phyloP scores from a whole-genome alignment of 176 grass and related monocot species.

The Raddia distichophylla region DNA sequence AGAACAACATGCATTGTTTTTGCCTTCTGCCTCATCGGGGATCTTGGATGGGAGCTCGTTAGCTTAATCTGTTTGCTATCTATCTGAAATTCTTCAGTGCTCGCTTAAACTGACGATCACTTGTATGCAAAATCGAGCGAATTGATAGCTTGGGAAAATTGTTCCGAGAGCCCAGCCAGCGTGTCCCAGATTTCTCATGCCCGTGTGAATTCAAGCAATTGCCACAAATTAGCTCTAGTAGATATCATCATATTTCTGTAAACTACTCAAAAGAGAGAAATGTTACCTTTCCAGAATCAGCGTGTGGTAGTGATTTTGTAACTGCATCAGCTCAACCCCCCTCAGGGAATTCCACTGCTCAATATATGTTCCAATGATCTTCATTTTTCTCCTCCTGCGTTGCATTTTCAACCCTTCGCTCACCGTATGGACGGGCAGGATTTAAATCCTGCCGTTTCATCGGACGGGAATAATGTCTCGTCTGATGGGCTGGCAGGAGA shows the following conservation, averaged over 20 bases:
- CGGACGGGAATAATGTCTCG: no score
- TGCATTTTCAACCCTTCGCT: background rate
- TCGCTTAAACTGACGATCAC: background rate
- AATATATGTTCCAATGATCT: background rate
- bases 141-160: background rate
- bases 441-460: no score
- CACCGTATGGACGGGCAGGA: no score
- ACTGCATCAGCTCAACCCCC: background rate
- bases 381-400: background rate
- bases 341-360: background rate
- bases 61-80: background rate
- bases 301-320: background rate
- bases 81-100: background rate
- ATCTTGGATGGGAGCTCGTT: conserved; percentile 21
- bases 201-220: background rate
- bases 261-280: background rate
- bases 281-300: background rate
- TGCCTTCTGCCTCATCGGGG: background rate
- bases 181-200: background rate
- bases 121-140: background rate
- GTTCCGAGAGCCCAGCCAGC: background rate
- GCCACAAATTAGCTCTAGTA: background rate
- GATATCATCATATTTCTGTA: background rate
- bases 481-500: no score
- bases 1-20: conserved; percentile 18